A percentile compares a stretch with the other conserved stretches of the same genome.
These are phyloP conservation scores for Holtermanniella nyarrowii DNA, from an alignment of 768 basidiomycete species.

Conservation along the genomic window DNA sequence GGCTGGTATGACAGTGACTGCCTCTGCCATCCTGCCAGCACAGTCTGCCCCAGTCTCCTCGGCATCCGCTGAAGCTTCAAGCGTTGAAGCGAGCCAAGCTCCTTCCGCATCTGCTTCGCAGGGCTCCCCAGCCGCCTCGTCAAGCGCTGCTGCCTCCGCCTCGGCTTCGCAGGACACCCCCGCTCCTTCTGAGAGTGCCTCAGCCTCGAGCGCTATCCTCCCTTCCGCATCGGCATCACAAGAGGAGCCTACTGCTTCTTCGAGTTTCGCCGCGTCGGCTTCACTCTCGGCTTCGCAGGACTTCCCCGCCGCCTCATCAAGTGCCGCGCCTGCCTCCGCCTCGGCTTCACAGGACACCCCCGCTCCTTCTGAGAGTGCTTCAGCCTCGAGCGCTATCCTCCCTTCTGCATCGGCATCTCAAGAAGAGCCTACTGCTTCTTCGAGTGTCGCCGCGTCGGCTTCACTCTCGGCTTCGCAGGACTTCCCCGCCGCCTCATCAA, in stretches of 20 bases:
- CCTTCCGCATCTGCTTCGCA: slow-evolving; percentile 3
- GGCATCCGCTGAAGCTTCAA: neutral
- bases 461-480: slow-evolving; percentile 3
- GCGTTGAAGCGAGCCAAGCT: slow-evolving; percentile 1
- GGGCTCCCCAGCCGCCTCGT: neutral
- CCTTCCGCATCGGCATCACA: neutral
- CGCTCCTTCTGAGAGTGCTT: too few species aligned
- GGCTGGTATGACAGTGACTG: neutral
- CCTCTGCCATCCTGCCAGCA: too few species aligned
- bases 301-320: neutral
- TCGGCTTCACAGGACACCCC: slow-evolving; percentile 2
- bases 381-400: neutral
- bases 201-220: neutral
- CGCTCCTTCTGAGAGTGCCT: too few species aligned
- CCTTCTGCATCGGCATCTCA: neutral
- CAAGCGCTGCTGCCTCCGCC: slow-evolving; percentile 1
- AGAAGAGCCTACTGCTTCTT: neutral
- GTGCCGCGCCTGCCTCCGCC: slow-evolving; percentile 1
- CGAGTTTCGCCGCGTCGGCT: neutral
- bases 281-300: neutral
- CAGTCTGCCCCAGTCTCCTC: neutral
- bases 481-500: neutral
- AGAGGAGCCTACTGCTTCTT: neutral
- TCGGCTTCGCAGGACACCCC: slow-evolving; percentile 2
- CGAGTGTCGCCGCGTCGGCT: too few species aligned